Evolutionary conservation across 176 grass and related monocot species (phyloP).

Genomic region (Eragrostis nindensis): DNA sequence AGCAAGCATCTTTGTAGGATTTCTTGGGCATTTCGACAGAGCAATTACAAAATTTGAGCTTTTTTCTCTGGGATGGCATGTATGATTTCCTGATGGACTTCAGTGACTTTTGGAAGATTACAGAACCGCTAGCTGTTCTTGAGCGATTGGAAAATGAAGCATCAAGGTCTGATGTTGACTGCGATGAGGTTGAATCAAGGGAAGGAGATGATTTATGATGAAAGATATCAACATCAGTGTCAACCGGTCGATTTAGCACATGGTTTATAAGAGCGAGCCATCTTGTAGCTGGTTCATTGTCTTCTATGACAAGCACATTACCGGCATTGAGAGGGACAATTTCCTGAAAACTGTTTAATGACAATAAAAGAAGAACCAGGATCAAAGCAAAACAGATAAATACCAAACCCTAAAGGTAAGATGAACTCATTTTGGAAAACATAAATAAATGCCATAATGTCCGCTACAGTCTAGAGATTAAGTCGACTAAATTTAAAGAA

Average conservation of each 20-base stretch:
- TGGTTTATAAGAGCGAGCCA: conserved; percentile 81
- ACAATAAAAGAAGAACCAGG: conserved; percentile 2
- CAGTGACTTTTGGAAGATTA: conserved; percentile 85
- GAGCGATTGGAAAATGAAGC: conserved; percentile 56
- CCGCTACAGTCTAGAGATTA: background rate
- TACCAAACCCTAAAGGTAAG: background rate
- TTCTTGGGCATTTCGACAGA: conserved; percentile 71
- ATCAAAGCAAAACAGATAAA: background rate
- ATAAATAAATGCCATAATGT: conserved; percentile 21
- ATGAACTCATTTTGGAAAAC: background rate
- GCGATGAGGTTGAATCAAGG: conserved; percentile 52
- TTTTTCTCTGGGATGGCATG: conserved; percentile 67
- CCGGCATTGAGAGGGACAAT: conserved; percentile 96
- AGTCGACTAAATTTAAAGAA: conserved; percentile 7
- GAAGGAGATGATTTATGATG: conserved; percentile 49
- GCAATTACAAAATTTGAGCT: conserved; percentile 80
- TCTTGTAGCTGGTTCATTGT: conserved; percentile 76
- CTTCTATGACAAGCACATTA: conserved; percentile 91
- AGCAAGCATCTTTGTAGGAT: conserved; percentile 89
- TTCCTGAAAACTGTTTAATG: conserved; percentile 86
- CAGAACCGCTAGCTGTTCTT: conserved; percentile 59
- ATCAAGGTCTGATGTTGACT: conserved; percentile 49
- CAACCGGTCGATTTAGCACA: conserved; percentile 51
- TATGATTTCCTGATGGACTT: conserved; percentile 86
- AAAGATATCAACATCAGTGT: conserved; percentile 51